Conservation (phyloP, 495 filamentous ascomycete species). For the Talaromyces nanjingensis region DNA sequence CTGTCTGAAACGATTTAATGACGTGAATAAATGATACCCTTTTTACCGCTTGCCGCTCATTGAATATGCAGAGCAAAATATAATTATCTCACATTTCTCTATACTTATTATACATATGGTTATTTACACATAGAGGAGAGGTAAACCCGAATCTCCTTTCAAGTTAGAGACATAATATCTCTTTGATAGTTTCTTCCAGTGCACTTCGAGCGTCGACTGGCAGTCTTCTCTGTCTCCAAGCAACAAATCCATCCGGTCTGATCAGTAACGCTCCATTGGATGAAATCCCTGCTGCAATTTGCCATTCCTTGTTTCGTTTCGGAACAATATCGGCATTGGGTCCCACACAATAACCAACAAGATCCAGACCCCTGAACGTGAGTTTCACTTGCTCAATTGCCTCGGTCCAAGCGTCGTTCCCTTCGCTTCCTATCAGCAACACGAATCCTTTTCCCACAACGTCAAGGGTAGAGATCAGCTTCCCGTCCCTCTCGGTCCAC, state of each 20-base stretch:
- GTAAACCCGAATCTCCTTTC: neutral
- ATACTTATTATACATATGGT: neutral
- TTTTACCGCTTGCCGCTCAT: neutral
- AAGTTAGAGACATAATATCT: neutral
- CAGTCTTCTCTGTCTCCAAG: conserved; percentile 17
- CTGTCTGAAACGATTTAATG: conserved; percentile 17
- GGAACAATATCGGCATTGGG: conserved; percentile 8
- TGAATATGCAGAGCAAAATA: neutral
- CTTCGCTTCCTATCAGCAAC: conserved; percentile 14
- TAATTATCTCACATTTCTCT: neutral
- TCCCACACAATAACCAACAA: conserved; percentile 10
- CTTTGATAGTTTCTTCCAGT: neutral
- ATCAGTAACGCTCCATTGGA: conserved; percentile 17
- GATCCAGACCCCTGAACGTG: conserved; percentile 4
- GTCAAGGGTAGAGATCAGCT: conserved; percentile 15
- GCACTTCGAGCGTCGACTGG: neutral
- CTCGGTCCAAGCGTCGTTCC: neutral
- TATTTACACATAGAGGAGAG: neutral
- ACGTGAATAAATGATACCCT: conserved; percentile 3
- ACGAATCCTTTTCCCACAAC: conserved; percentile 16
- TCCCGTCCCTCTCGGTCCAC: conserved; percentile 12
- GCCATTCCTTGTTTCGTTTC: conserved; percentile 7
- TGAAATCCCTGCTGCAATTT: conserved; percentile 13
- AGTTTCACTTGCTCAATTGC: conserved; percentile 4
- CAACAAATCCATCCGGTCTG: conserved; percentile 26